These are phyloP conservation scores for Botrytis cinerea DNA, from an alignment of 2,329 filamentous ascomycete genomes.

Conservation along the genomic window DNA sequence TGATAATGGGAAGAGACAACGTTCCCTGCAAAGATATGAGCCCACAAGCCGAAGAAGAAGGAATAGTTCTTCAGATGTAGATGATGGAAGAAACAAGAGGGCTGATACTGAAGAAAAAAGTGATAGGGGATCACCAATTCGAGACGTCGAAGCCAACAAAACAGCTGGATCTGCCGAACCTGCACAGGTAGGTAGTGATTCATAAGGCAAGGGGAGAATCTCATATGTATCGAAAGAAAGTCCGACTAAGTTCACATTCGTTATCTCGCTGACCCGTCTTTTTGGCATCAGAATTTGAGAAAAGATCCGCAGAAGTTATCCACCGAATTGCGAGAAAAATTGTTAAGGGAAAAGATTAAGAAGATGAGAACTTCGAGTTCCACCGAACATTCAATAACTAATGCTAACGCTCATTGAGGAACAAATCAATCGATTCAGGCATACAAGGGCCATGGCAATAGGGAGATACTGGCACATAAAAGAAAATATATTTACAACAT, in stretches of 20 bases:
- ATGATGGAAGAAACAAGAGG: slow-evolving; percentile 53
- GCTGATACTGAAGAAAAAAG: slow-evolving; percentile 58
- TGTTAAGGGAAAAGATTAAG: slow-evolving; percentile 56
- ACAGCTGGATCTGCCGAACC: slow-evolving; percentile 35
- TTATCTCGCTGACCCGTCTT: slow-evolving; percentile 42
- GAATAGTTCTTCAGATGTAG: slow-evolving; percentile 50
- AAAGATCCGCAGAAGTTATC: slow-evolving; percentile 47
- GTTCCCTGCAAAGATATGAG: slow-evolving; percentile 43
- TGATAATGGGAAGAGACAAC: slow-evolving; percentile 40
- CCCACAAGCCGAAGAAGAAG: slow-evolving; percentile 47
- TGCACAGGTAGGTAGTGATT: slow-evolving; percentile 48
- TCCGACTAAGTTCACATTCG: slow-evolving; percentile 25
- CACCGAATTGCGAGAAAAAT: slow-evolving; percentile 51
- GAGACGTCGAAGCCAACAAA: slow-evolving; percentile 32
- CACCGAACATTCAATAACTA: slow-evolving; percentile 42
- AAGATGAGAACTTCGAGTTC: slow-evolving; percentile 56
- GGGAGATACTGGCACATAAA: neutral
- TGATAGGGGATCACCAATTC: slow-evolving; percentile 41
- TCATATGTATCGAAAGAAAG: slow-evolving; percentile 27
- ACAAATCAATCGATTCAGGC: slow-evolving; percentile 17
- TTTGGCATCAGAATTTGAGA: slow-evolving; percentile 37
- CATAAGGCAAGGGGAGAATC: slow-evolving; percentile 35
- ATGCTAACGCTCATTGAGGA: slow-evolving; percentile 52
- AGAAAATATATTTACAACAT: slow-evolving; percentile 19
- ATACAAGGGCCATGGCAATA: neutral